Evolutionary conservation across 257 asterid genomes (phyloP).

Genomic region (Anisodus acutangulus): DNA sequence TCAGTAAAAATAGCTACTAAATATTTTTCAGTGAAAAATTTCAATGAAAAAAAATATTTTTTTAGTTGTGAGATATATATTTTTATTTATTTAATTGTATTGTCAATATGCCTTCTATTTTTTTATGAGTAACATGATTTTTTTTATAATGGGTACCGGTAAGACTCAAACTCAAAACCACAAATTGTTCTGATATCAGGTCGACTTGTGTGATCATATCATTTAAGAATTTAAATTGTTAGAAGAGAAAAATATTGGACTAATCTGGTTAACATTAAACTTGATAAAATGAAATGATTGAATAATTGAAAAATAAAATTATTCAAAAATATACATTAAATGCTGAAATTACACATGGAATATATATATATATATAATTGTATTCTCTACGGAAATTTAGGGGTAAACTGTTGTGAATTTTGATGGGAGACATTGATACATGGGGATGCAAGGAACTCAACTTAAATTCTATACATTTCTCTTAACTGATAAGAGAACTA

Average conservation of each 20-base stretch:
- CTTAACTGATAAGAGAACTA: constrained; percentile 32
- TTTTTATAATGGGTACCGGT: too few relatives aligned
- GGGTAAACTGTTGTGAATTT: not conserved
- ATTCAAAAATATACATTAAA: too few relatives aligned
- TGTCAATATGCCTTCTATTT: not conserved
- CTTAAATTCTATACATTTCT: constrained; percentile 29
- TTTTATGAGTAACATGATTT: too few relatives aligned
- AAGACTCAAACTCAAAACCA: not conserved
- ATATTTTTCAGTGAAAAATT: too few relatives aligned
- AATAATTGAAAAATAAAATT: too few relatives aligned
- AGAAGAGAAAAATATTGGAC: too few relatives aligned
- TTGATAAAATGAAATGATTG: too few relatives aligned
- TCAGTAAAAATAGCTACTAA: too few relatives aligned
- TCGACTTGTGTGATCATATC: not conserved
- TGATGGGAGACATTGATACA: constrained; percentile 30
- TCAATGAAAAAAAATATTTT: too few relatives aligned
- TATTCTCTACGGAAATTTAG: not conserved
- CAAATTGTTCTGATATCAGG: not conserved
- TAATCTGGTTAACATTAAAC: too few relatives aligned
- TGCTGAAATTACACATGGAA: too few relatives aligned
- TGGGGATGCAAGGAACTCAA: not conserved
- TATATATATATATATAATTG: not conserved
- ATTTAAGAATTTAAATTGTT: not conserved
- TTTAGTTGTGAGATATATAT: too few relatives aligned
- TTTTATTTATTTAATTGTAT: not conserved